Conservation (phyloP, 345 rosid genomes). For the Ailanthus altissimus region DNA sequence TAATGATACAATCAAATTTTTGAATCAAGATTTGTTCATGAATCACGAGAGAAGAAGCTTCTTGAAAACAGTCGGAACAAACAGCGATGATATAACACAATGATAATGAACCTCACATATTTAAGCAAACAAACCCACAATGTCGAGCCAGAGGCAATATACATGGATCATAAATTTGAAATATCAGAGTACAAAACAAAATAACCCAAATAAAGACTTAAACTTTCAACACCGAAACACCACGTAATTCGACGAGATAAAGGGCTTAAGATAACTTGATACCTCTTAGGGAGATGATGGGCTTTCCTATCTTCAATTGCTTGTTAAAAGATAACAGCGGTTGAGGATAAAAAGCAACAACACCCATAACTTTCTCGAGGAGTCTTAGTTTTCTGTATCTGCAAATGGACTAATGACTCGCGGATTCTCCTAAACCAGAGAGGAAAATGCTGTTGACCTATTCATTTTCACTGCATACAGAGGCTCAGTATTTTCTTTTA, state of each 20-base stretch:
- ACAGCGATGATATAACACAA: neutral
- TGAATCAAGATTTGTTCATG: neutral
- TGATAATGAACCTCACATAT: neutral
- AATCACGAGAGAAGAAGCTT: neutral
- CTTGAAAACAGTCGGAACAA: neutral
- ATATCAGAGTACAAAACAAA: neutral
- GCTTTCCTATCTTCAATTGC: slow-evolving; percentile 30
- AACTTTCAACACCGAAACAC: neutral
- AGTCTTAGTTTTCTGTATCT: slow-evolving; percentile 22
- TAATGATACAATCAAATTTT: neutral
- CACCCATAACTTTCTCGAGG: slow-evolving; percentile 37
- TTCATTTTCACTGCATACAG: neutral
- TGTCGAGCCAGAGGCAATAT: neutral
- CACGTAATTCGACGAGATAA: neutral
- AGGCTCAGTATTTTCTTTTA: neutral
- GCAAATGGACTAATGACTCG: slow-evolving; percentile 25
- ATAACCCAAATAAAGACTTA: neutral
- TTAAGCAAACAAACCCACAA: neutral
- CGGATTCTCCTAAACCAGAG: neutral
- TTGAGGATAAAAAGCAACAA: slow-evolving; percentile 31
- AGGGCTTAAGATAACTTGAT: slow-evolving; percentile 2
- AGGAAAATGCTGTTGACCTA: neutral
- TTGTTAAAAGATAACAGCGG: slow-evolving; percentile 29
- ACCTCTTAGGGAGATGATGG: slow-evolving; percentile 40
- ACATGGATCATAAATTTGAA: neutral